phyloP scores from a whole-genome alignment of 371 early-diverging fungal genomes.

The Rhizopus sp. region DNA sequence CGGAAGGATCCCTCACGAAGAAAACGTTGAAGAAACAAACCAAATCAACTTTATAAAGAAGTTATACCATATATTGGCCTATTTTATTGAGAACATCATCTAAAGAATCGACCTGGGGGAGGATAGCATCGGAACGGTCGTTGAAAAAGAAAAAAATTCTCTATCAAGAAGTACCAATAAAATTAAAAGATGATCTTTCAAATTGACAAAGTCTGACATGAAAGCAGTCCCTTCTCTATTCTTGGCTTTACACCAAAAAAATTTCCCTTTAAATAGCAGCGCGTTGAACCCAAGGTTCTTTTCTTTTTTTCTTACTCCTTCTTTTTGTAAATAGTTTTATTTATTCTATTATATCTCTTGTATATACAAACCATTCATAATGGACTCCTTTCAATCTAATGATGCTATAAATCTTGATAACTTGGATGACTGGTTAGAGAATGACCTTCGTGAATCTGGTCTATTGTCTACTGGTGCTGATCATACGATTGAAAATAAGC shows the following conservation, averaged over 20 bases:
- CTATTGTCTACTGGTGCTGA: conserved; percentile 2
- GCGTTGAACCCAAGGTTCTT: background rate
- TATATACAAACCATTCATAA: conserved; percentile 8
- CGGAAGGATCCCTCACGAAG: background rate
- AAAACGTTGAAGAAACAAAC: background rate
- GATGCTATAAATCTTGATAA: conserved; percentile 22
- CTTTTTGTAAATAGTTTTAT: conserved; percentile 10
- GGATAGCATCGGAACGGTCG: background rate
- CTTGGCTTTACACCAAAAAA: background rate
- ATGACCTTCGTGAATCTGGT: conserved; percentile 29
- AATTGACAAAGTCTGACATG: conserved; percentile 4
- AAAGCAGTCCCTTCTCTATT: background rate
- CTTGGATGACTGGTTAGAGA: conserved; percentile 34
- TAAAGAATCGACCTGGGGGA: background rate
- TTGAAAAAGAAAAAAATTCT: background rate
- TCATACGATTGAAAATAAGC: conserved; percentile 6
- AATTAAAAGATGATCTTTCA: conserved; percentile 2
- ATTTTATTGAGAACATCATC: conserved; percentile 1
- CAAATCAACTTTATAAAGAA: background rate
- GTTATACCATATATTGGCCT: background rate
- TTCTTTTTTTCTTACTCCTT: conserved; percentile 4
- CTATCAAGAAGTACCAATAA: conserved; percentile 1
- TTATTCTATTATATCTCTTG: background rate
- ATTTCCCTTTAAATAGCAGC: conserved; percentile 3
- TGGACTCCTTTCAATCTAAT: conserved; percentile 15